phyloP scores from a whole-genome alignment of 2,329 filamentous ascomycete species.

The Fusarium sp. region DNA sequence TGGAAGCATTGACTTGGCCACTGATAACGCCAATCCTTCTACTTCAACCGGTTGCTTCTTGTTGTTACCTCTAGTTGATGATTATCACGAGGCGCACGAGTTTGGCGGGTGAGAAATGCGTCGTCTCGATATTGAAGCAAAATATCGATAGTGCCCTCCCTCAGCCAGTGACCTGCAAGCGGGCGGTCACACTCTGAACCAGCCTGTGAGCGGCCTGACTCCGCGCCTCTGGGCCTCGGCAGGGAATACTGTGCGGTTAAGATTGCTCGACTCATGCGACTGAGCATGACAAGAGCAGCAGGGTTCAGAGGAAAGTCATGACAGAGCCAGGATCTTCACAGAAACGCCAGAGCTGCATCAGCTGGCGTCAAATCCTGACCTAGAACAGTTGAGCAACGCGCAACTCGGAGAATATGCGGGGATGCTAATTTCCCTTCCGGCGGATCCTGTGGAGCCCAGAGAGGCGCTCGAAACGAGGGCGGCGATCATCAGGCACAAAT shows the following conservation, averaged over 20 bases:
- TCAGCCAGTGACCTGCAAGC: background rate
- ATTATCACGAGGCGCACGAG: background rate
- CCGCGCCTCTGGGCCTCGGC: background rate
- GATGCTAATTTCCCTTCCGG: conserved; percentile 3
- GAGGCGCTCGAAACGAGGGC: background rate
- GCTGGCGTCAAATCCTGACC: background rate
- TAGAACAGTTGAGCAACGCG: background rate
- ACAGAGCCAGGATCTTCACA: background rate
- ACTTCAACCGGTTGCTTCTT: background rate
- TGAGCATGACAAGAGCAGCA: background rate
- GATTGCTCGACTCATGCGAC: background rate
- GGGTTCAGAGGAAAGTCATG: background rate
- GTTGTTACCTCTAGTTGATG: background rate
- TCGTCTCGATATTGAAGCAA: background rate
- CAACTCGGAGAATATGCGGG: conserved; percentile 5
- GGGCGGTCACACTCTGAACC: background rate
- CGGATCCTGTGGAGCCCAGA: conserved; percentile 1
- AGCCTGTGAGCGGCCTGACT: background rate
- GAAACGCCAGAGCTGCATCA: background rate
- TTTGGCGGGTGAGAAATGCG: background rate
- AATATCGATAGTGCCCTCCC: background rate
- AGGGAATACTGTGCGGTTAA: background rate
- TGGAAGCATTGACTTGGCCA: background rate
- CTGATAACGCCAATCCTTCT: background rate
- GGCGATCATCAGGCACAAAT: conserved; percentile 2